Evolutionary conservation across 2,329 filamentous ascomycete genomes (phyloP), one percentile per base, ranked within the genome.

Genomic region (Diaporthe sp.): DNA sequence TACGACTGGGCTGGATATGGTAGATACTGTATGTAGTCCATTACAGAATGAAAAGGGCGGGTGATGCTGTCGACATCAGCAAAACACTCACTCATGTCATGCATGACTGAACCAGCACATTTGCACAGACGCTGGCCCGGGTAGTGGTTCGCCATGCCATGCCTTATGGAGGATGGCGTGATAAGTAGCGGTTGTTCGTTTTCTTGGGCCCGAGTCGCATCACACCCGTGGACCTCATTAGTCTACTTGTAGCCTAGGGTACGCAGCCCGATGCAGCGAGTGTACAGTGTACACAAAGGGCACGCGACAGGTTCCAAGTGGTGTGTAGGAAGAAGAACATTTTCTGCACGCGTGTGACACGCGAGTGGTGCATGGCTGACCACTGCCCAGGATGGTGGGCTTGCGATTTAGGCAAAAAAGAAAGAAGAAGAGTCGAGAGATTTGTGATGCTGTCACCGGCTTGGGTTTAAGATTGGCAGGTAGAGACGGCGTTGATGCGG

Each of bases 371-470:
- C 33, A 67, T 52, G 64, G 30, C 22, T 19, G 19, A 19, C 7
- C 22, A 3, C 30, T 25, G 13, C 12, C 28, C 9, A 17, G 28
- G 17, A 15, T 38, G 45, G 19, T n/a, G 28, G 30, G 60, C 28
- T 50, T 67, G 42, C 3, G 42, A 67, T 67, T 67, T 50, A 67
- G 61, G 61, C 61, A 67, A 67, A 50, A 42, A 52, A 8, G 30
- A 35, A 45, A 42, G 52, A 67, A 50, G 28, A 52, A 8, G 30
- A 35, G 42, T 35, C 42, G n/a, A 66, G n/a, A 66, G 28, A 35
- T n/a, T 50, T 67, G 28, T 15, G n/a, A n/a, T n/a, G 2, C 17
- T 52, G 45, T 38, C 22, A 17, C 22, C 22, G 64, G 22, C 22
- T 28, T 52, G 45, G 38, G n/a, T n/a, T 52, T 50, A 64, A 66